Base-by-base conservation (phyloP, 2,329 filamentous ascomycete species). In the Aspergillus versicolor region DNA sequence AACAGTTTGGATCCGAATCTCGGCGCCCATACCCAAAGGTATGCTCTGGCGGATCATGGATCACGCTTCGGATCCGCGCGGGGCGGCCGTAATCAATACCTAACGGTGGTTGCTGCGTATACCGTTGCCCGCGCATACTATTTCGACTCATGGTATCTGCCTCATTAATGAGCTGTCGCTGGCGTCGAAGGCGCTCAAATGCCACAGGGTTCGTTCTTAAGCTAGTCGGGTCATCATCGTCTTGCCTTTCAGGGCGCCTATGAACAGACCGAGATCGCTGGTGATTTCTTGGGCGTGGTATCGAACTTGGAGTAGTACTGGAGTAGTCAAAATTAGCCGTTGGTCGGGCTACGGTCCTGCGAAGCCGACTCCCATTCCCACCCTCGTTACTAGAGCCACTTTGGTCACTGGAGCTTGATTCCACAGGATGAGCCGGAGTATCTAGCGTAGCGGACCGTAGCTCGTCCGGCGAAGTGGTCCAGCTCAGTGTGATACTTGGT, bases 391-490 rank as follows among this genome's bases (percentile, higher is more conserved):
- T 62, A 15, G 62, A 55, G 21, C 64, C 63, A 53, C 65, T 65
- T 17, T 63, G 61, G 13, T 67, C 67, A 30, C 57, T 55, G 27
- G 65, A 63, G 41, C 58, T 62, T 22, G 62, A 59, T 24, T 67
- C 68, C 7, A 59, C 44, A 34, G 44, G 55, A 34, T 64, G 69
- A 24, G 59, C 56, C n/a, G 61, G 48, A 37, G 57, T 51, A 21
- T 72, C 69, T 5, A 63, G 54, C 13, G 55, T 54, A 30, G 69
- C 63, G 27, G 73, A 65, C 34, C 71, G 68, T 9, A 77, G 64
- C 17, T 75, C 75, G 7, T 68, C 69, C 13, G 75, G 76, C 15
- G 76, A 77, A 21, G 73, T 66, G 22, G 75, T 75, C 70, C 75
- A 74, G 58, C 71, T 72, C 12, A 75, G 65, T 46, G 72, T 71